These are phyloP conservation scores for Kwoniella botswanensis DNA, from an alignment of 768 basidiomycete species.

Conservation along the genomic window DNA sequence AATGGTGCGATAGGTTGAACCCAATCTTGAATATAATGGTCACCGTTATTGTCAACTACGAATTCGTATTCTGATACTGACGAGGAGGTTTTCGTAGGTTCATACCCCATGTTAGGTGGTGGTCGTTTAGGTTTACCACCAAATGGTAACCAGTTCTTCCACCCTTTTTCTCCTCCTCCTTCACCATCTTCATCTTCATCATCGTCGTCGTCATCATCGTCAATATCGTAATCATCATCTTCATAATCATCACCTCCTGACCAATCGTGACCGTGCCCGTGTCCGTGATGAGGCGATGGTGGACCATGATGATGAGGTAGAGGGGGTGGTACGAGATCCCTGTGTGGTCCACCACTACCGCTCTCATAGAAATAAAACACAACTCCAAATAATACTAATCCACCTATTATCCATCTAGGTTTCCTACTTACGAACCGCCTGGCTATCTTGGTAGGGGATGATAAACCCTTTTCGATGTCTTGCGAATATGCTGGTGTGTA, in stretches of 20 bases:
- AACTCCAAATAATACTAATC: neutral
- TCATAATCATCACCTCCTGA: slow-evolving; percentile 4
- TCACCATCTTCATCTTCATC: slow-evolving; percentile 3
- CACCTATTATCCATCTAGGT: slow-evolving; percentile 11
- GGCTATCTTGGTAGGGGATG: slow-evolving; percentile 10
- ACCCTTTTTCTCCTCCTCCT: slow-evolving; percentile 1
- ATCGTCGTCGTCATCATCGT: slow-evolving; percentile 17
- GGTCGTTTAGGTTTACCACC: slow-evolving; percentile 7
- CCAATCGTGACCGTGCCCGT: slow-evolving; percentile 1
- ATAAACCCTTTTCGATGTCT: slow-evolving; percentile 24
- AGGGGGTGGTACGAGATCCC: neutral
- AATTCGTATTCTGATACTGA: slow-evolving; percentile 9
- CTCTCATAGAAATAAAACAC: slow-evolving; percentile 10
- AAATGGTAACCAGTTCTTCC: slow-evolving; percentile 21
- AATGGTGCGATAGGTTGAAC: slow-evolving; percentile 29
- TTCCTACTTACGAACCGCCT: slow-evolving; percentile 8
- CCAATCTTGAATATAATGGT: slow-evolving; percentile 23
- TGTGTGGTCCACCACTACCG: neutral
- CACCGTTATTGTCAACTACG: slow-evolving; percentile 26
- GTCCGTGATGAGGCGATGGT: neutral
- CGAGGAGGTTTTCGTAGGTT: neutral
- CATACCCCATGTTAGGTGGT: slow-evolving; percentile 5
- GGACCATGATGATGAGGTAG: slow-evolving; percentile 8
- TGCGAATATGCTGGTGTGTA: slow-evolving; percentile 19
- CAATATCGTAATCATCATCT: slow-evolving; percentile 1